Conservation (phyloP, 2,329 filamentous ascomycete species). For the Ilyonectria robusta region DNA sequence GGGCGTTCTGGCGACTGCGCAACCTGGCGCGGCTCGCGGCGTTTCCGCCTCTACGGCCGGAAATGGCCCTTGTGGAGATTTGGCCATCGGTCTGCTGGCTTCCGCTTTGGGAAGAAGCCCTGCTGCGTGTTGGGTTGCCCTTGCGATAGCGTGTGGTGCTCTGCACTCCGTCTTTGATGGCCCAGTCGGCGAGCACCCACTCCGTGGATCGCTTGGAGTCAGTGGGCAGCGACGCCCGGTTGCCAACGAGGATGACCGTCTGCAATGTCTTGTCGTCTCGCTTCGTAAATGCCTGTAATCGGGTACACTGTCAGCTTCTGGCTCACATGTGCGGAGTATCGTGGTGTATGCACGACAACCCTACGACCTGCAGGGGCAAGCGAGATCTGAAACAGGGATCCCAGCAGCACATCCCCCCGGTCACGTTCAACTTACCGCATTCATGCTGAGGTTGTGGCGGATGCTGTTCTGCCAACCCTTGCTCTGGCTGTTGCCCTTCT, state of each 20-base stretch:
- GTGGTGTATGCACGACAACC: conserved; percentile 28
- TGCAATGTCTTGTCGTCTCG: conserved; percentile 52
- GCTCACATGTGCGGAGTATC: background rate
- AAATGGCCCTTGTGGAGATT: conserved; percentile 50
- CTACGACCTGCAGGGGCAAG: conserved; percentile 22
- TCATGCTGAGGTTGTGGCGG: conserved; percentile 96
- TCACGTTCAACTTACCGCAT: conserved; percentile 72
- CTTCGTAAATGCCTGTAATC: conserved; percentile 59
- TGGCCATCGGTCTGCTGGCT: conserved; percentile 42
- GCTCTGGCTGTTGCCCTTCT: conserved; percentile 78
- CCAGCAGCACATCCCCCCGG: conserved; percentile 26
- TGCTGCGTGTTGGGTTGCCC: conserved; percentile 52
- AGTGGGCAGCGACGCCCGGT: conserved; percentile 23
- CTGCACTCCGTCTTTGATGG: conserved; percentile 79
- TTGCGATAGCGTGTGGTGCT: conserved; percentile 88
- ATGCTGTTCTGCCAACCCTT: conserved; percentile 97
- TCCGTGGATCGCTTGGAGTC: conserved; percentile 76
- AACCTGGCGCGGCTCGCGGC: conserved; percentile 48
- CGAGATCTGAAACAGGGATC: conserved; percentile 33
- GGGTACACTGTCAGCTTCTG: conserved; percentile 34
- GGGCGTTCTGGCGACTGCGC: conserved; percentile 42
- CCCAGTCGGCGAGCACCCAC: conserved; percentile 83
- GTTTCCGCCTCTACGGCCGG: conserved; percentile 53
- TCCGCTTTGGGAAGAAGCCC: conserved; percentile 34
- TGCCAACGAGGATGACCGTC: conserved; percentile 16